These are phyloP conservation scores for Xylaria palmicola DNA, from an alignment of 495 filamentous ascomycete genomes.

Conservation along the genomic window DNA sequence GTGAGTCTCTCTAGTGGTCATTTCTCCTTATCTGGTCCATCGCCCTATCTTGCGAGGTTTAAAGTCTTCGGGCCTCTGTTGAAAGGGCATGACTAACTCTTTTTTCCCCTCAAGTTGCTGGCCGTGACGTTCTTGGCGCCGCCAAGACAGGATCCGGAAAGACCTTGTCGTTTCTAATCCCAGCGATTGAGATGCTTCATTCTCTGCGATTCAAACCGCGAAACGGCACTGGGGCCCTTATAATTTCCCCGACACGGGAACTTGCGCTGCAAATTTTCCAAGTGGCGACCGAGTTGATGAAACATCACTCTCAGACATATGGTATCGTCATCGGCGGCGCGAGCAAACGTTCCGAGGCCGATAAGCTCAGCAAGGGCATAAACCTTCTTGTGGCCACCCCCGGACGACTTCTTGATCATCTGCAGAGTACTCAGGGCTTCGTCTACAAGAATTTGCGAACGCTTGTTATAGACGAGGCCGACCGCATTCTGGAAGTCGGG, in stretches of 20 bases:
- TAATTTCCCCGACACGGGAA: constrained; percentile 86
- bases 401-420: constrained; percentile 87
- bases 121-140: constrained; percentile 88
- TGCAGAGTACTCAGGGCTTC: constrained; percentile 90
- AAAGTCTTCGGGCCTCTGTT: background rate
- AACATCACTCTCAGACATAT: constrained; percentile 76
- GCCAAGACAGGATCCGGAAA: constrained; percentile 98
- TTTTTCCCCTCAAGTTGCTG: constrained; percentile 54
- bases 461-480: constrained; percentile 88
- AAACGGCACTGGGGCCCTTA: constrained; percentile 79
- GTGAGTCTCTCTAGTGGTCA: constrained; percentile 1
- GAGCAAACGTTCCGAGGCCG: constrained; percentile 85
- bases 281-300: constrained; percentile 88
- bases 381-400: constrained; percentile 94
- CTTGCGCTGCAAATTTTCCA: constrained; percentile 95
- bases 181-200: constrained; percentile 90
- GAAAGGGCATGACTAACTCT: background rate
- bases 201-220: constrained; percentile 80
- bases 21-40: background rate
- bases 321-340: constrained; percentile 96
- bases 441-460: constrained; percentile 90
- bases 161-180: constrained; percentile 92
- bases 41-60: background rate
- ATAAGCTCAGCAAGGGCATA: constrained; percentile 90
- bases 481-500: constrained; percentile 91